Base-by-base conservation (phyloP, 176 grass and related monocot genomes). In the Pontederia paniculata region DNA sequence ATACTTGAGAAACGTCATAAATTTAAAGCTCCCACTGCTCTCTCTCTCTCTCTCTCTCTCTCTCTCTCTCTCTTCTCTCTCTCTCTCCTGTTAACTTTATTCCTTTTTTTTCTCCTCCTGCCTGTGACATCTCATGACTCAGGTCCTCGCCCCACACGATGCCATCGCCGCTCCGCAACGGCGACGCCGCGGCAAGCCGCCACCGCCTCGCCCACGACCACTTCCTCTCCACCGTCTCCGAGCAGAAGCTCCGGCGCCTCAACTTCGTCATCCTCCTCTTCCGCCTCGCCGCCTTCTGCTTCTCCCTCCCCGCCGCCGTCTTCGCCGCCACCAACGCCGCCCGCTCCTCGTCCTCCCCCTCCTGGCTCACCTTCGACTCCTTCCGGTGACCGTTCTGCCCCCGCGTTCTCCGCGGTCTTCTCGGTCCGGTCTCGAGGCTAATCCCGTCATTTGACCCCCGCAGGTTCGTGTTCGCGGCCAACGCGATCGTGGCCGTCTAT, bases 401-500 rank as follows among this genome's bases (percentile, higher is more conserved):
- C 22, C 55, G 23, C 23, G 10, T 23, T 56, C 54, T 16, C 2
- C 6, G n/a, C 12, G 50, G 17, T 21, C 53, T 23, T 23, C 0
- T 23, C 23, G 11, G 10, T 23, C 11, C 21, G 21, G 10, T 1
- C n/a, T 8, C 28, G 28, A 37, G 28, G 28, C 28, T 37, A 37
- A 37, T 14, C 14, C 18, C 45, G 10, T 19, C 17, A 4, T 10
- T 46, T 41, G 1, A 5, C 13, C 48, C 43, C 4, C 42, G 21
- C 48, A 78, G 88, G 76, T 48, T 94, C 17, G 68, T 87, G 57
- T 79, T 96, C 1, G 82, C 85, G 2, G 74, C 91, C 23, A 78
- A 96, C 66, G 85, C 85, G n/a, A 69, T 96, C 52, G 77, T 86
- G 7, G 73, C 82, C 8, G 42, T 71, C n/a, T 96, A 96, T 72